Conservation (phyloP, 2,329 filamentous ascomycete genomes). For the Blastomyces parvus region DNA sequence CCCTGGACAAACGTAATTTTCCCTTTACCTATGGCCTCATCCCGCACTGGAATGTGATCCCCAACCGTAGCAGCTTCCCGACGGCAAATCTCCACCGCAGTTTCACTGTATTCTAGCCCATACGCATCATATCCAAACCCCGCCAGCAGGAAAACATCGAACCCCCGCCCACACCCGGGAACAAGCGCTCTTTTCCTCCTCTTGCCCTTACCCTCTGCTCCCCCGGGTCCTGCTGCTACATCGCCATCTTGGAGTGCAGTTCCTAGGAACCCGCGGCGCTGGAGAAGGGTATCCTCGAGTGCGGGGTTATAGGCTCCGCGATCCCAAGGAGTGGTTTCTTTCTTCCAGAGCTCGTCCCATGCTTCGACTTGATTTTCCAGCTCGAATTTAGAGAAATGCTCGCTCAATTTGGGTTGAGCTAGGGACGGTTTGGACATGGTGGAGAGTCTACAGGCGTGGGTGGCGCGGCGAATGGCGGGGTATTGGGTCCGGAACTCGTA, state of each 20-base stretch:
- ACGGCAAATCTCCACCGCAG: slow-evolving; percentile 35
- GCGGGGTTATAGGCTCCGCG: slow-evolving; percentile 50
- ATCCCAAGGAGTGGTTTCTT: slow-evolving; percentile 50
- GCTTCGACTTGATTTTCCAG: slow-evolving; percentile 36
- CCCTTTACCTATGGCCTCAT: slow-evolving; percentile 30
- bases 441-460: background rate
- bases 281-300: slow-evolving; percentile 44
- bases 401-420: slow-evolving; percentile 13
- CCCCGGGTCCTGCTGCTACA: slow-evolving; percentile 2
- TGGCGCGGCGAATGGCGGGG: background rate
- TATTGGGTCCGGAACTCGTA: background rate
- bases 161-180: slow-evolving; percentile 71
- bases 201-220: slow-evolving; percentile 16
- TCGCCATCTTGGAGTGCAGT: slow-evolving; percentile 26
- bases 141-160: slow-evolving; percentile 68
- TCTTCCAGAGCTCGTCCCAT: slow-evolving; percentile 51
- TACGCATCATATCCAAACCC: slow-evolving; percentile 67
- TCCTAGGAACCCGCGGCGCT: slow-evolving; percentile 31
- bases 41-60: slow-evolving; percentile 29
- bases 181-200: slow-evolving; percentile 54
- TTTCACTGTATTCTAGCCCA: slow-evolving; percentile 59
- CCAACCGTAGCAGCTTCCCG: slow-evolving; percentile 27
- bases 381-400: slow-evolving; percentile 36
- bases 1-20: slow-evolving; percentile 35
- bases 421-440: slow-evolving; percentile 6